A percentile compares a stretch with the other conserved stretches of the same genome.
Conservation (phyloP, 202 grass and related monocot species). For the Schoenoplectus triqueter region DNA sequence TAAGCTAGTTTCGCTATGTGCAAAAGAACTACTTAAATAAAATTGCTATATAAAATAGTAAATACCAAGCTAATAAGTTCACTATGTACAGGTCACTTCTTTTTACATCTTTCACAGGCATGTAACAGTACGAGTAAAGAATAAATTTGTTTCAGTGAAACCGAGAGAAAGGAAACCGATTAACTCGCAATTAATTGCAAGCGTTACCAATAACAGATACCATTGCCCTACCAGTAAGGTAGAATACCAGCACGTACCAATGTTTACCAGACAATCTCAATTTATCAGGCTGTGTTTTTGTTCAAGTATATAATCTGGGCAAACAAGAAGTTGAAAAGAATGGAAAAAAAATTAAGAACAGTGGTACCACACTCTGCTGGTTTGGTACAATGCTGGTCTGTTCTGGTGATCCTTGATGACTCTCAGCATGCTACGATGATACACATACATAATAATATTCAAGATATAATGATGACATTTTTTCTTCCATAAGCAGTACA, state of each 20-base stretch:
- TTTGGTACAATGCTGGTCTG: constrained; percentile 31
- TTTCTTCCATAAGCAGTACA: constrained; percentile 4
- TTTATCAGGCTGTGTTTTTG: background rate
- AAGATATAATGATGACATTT: constrained; percentile 7
- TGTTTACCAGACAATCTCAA: constrained; percentile 23
- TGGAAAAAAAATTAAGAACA: constrained; percentile 22
- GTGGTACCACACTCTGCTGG: constrained; percentile 38
- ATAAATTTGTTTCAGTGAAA: background rate
- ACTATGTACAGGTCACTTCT: background rate
- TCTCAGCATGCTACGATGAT: constrained; percentile 32
- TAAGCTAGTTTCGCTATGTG: constrained; percentile 8
- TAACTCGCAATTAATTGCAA: constrained; percentile 13
- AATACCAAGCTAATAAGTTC: background rate
- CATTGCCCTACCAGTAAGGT: background rate
- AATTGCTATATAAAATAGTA: background rate
- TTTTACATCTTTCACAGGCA: constrained; percentile 1
- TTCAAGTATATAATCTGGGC: constrained; percentile 12
- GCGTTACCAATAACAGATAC: constrained; percentile 17
- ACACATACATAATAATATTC: constrained; percentile 22
- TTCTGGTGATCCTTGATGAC: constrained; percentile 31
- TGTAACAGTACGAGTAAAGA: constrained; percentile 2
- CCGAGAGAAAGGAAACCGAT: background rate
- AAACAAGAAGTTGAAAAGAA: background rate
- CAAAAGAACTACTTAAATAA: background rate
- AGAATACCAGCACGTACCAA: constrained; percentile 13